Evolutionary conservation across 1,139 yeast genomes (phyloP).

Genomic region (Wickerhamomyces sp.): DNA sequence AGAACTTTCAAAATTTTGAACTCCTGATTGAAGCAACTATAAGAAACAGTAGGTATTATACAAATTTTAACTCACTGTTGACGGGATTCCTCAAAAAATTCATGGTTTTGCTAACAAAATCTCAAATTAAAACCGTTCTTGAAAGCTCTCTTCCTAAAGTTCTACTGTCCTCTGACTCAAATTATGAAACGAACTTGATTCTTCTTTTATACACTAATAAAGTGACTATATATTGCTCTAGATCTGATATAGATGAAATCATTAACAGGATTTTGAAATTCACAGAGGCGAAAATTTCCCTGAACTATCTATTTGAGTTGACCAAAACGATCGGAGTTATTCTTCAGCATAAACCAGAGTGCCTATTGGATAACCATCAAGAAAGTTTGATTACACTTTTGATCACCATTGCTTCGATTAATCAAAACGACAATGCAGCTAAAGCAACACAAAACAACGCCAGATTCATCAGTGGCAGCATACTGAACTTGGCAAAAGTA

Average conservation of each 20-base stretch:
- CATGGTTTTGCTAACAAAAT: slow-evolving; percentile 12
- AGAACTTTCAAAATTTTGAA: slow-evolving; percentile 5
- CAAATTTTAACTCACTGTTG: slow-evolving; percentile 16
- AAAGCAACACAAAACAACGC: slow-evolving; percentile 20
- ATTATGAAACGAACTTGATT: slow-evolving; percentile 12
- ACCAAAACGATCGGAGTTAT: slow-evolving; percentile 23
- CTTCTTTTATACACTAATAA: slow-evolving; percentile 17
- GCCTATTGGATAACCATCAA: slow-evolving; percentile 7
- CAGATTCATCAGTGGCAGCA: slow-evolving; percentile 15
- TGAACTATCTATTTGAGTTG: slow-evolving; percentile 19
- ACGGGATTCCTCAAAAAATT: slow-evolving; percentile 18
- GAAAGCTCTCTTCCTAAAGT: slow-evolving; percentile 6
- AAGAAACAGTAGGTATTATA: slow-evolving; percentile 20
- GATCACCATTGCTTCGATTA: slow-evolving; percentile 5
- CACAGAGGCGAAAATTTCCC: slow-evolving; percentile 9
- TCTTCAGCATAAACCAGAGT: slow-evolving; percentile 13
- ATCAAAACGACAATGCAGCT: slow-evolving; percentile 8
- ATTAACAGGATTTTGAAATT: slow-evolving; percentile 12
- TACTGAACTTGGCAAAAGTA: no score
- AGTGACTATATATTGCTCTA: slow-evolving; percentile 13
- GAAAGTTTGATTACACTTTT: slow-evolving; percentile 9
- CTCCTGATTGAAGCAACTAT: slow-evolving; percentile 20
- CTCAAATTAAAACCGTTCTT: slow-evolving; percentile 1
- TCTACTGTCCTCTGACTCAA: slow-evolving; percentile 9
- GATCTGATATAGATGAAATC: slow-evolving; percentile 7